A percentile compares a stretch with the other conserved stretches of the same genome.
Evolutionary conservation across 306 rosid species (phyloP).

Genomic region (Vigna mungo): DNA sequence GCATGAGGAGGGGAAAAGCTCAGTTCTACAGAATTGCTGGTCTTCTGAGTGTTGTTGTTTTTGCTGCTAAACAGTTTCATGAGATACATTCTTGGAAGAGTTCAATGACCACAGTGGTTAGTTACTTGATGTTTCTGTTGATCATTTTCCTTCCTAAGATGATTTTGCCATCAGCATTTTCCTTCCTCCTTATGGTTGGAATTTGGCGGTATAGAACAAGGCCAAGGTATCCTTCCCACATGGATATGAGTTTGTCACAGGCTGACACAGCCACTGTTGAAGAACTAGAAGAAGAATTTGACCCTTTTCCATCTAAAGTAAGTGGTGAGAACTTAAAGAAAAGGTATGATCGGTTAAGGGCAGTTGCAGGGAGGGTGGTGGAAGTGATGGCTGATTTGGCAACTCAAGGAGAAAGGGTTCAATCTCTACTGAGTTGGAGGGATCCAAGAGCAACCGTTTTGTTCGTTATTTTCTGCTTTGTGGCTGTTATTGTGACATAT

Average conservation of each 20-base stretch:
- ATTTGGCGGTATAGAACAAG: constrained; percentile 36
- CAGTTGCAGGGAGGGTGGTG: constrained; percentile 47
- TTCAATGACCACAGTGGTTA: background rate
- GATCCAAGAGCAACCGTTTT: constrained; percentile 61
- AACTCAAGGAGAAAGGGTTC: constrained; percentile 62
- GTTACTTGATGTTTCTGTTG: constrained; percentile 7
- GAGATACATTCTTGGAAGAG: constrained; percentile 50
- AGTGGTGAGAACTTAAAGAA: constrained; percentile 36
- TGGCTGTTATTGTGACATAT: constrained; percentile 41
- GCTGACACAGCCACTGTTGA: constrained; percentile 47
- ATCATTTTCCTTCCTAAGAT: background rate
- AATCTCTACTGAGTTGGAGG: constrained; percentile 57
- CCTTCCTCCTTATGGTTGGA: constrained; percentile 22
- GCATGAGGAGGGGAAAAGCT: constrained; percentile 56
- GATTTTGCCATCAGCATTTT: constrained; percentile 16
- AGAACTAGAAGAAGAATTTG: constrained; percentile 63
- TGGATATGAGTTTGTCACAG: constrained; percentile 53
- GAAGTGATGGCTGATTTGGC: constrained; percentile 56
- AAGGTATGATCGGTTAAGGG: constrained; percentile 57
- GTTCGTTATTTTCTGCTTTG: constrained; percentile 40
- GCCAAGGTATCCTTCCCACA: constrained; percentile 59
- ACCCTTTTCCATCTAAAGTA: constrained; percentile 39
- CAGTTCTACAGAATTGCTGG: constrained; percentile 43
- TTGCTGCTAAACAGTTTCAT: constrained; percentile 23
- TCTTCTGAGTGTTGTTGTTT: constrained; percentile 36